Conservation (phyloP, 2,329 filamentous ascomycete genomes). For the Colletotrichum ledebouriae region DNA sequence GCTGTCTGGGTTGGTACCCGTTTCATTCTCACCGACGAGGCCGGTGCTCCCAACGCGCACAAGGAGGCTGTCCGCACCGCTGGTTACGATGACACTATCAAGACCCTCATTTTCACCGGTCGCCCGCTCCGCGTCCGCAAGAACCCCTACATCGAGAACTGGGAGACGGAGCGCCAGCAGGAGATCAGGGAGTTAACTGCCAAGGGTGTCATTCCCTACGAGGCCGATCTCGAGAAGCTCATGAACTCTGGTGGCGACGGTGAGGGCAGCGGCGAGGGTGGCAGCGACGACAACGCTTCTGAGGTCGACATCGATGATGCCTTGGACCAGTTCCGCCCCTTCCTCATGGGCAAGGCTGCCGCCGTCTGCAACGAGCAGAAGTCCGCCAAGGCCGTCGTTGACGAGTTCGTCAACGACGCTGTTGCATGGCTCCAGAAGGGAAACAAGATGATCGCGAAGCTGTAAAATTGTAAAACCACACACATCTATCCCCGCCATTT, state of each 20-base stretch:
- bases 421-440: slow-evolving; percentile 77
- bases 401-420: slow-evolving; percentile 92
- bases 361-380: slow-evolving; percentile 95
- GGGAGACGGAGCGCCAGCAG: slow-evolving; percentile 89
- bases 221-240: slow-evolving; percentile 91
- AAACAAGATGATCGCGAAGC: slow-evolving; percentile 76
- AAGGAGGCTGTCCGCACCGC: slow-evolving; percentile 95
- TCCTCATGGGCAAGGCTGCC: slow-evolving; percentile 96
- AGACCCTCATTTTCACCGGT: slow-evolving; percentile 98
- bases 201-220: slow-evolving; percentile 93
- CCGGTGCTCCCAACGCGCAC: slow-evolving; percentile 91
- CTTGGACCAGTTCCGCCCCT: slow-evolving; percentile 91
- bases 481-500: slow-evolving; percentile 24
- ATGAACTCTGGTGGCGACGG: slow-evolving; percentile 71
- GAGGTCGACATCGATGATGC: slow-evolving; percentile 84
- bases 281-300: slow-evolving; percentile 76
- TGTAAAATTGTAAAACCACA: slow-evolving; percentile 62
- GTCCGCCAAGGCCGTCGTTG: slow-evolving; percentile 89
- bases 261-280: slow-evolving; percentile 69
- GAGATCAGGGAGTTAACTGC: slow-evolving; percentile 94
- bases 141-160: slow-evolving; percentile 94
- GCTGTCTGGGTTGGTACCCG: slow-evolving; percentile 98
- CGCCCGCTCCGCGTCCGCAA: slow-evolving; percentile 93
- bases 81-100: slow-evolving; percentile 94
- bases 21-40: slow-evolving; percentile 94